Base-by-base conservation (phyloP, 176 grass and related monocot species). In the Tillandsia fasciculata region DNA sequence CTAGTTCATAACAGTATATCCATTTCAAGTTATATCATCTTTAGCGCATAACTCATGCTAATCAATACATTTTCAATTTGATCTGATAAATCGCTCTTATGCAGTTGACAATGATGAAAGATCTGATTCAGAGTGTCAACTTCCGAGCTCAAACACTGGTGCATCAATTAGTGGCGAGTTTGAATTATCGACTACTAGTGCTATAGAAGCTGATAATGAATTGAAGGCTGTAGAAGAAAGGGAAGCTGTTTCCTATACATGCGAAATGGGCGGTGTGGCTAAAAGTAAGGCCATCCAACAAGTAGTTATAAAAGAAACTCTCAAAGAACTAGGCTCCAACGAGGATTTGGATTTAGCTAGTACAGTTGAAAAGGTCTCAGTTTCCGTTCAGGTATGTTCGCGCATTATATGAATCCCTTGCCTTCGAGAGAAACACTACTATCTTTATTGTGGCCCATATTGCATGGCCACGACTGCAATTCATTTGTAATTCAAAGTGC, bases 21-120 rank as follows among this genome's bases (percentile, higher is more conserved):
- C 54, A 17, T 59, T 59, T 10, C 12, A 6, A 59, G 54, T 18
- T 59, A 17, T 58, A 5, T 59, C 13, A 59, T 59, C n/a, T 22
- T 17, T 59, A 59, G 12, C n/a, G 20, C 18, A 1, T 20, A 8
- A 59, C 20, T 59, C 20, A 17, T 59, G 20, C 4, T 42, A 42
- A 42, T 42, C 33, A 58, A 8, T 58, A 59, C 8, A 59, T 59
- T 7, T 18, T 59, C 14, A 22, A 8, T 7, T 59, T 59, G 54
- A 59, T 20, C n/a, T 59, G 2, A 18, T 14, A 59, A 15, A 4
- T 59, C 54, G n/a, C 1, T 20, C 14, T 59, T 14, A 59, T 59
- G 54, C 54, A 59, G 54, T 59, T 22, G 54, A 59, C n/a, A 14
- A 15, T 59, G 20, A 59, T 59, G n/a, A 59, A 59, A 59, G 54